Evolutionary conservation across 1,284 basidiomycete species (phyloP).

Genomic region (Quambalaria eucalypti): DNA sequence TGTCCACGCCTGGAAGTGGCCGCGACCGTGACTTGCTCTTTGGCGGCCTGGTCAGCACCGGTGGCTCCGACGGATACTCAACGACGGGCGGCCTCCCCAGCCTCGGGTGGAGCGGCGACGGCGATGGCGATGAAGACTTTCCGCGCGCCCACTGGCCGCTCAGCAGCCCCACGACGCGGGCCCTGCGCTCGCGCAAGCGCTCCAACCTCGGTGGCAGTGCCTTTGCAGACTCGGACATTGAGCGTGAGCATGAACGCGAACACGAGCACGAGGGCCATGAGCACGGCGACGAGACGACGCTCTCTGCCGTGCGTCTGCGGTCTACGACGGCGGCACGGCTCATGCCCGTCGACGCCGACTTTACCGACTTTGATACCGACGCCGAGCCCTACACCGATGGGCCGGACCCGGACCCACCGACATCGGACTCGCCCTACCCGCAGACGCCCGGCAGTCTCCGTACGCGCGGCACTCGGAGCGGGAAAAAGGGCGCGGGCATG

Average conservation of each 20-base stretch:
- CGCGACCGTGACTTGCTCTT: background rate
- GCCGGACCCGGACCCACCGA: background rate
- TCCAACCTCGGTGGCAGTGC: background rate
- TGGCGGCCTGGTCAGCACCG: background rate
- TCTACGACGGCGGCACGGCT: background rate
- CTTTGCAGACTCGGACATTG: background rate
- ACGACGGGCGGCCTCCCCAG: background rate
- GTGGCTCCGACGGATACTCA: background rate
- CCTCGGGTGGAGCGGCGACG: background rate
- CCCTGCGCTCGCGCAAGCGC: background rate
- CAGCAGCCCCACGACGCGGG: background rate
- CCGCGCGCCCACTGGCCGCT: background rate
- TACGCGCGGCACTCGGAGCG: too few species aligned
- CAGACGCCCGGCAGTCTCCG: too few species aligned
- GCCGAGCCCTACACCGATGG: background rate
- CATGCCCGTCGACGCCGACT: background rate
- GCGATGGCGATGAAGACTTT: background rate
- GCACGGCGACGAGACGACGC: background rate
- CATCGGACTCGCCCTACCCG: background rate
- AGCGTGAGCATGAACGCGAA: background rate
- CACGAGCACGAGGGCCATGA: background rate
- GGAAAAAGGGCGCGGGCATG: too few species aligned
- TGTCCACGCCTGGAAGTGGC: background rate
- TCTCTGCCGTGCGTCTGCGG: background rate
- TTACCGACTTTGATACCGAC: background rate